A percentile compares a stretch with the other conserved stretches of the same genome.
These are phyloP conservation scores for Vitis labrusca DNA, from an alignment of 164 flowering plant species.

Conservation along the genomic window DNA sequence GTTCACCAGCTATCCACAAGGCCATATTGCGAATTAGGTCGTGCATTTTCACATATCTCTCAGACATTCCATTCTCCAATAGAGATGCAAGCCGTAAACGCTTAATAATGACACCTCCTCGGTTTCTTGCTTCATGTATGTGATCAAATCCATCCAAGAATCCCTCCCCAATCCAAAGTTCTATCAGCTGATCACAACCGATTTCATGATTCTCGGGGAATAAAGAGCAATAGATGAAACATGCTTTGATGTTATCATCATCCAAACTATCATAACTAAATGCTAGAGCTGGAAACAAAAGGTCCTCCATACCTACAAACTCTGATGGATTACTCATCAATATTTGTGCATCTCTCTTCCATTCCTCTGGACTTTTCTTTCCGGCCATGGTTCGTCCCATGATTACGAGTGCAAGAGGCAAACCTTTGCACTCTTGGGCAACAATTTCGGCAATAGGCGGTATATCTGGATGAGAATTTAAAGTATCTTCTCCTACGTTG, in stretches of 20 bases:
- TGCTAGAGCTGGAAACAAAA: too few species aligned
- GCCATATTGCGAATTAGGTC: slow-evolving; percentile 14
- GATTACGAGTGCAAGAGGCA: slow-evolving; percentile 17
- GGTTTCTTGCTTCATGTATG: slow-evolving; percentile 1
- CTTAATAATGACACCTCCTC: slow-evolving; percentile 3
- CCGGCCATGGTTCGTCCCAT: slow-evolving; percentile 12
- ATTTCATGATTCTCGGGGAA: slow-evolving; percentile 8
- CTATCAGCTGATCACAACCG: neutral
- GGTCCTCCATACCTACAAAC: too few species aligned
- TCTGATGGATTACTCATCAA: too few species aligned
- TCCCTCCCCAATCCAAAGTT: slow-evolving; percentile 19
- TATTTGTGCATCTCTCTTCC: too few species aligned
- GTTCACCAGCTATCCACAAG: slow-evolving; percentile 1
- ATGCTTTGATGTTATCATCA: neutral
- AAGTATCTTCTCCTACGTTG: slow-evolving; percentile 14
- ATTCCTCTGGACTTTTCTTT: slow-evolving; percentile 11
- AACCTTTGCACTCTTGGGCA: slow-evolving; percentile 10
- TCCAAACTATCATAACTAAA: slow-evolving; percentile 14
- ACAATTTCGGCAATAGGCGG: too few species aligned
- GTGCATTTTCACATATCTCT: slow-evolving; percentile 10
- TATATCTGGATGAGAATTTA: slow-evolving; percentile 13
- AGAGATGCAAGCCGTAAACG: neutral
- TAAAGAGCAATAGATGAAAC: slow-evolving; percentile 15
- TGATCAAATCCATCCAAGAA: slow-evolving; percentile 6
- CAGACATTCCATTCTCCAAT: neutral